These are phyloP conservation scores for Serpula lacrymans DNA, from an alignment of 768 basidiomycete species.

Conservation along the genomic window DNA sequence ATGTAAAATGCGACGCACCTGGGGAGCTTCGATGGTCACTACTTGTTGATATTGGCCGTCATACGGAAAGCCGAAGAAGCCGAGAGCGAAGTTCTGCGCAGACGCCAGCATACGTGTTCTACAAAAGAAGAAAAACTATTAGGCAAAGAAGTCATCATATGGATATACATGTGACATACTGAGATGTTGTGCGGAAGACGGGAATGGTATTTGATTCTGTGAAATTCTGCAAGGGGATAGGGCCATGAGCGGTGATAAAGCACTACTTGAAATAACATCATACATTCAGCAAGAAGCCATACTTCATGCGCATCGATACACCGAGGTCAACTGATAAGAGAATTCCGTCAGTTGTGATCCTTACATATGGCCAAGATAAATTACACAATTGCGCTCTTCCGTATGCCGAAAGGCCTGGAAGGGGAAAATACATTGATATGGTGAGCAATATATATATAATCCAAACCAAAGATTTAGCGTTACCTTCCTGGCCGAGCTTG, in stretches of 20 bases:
- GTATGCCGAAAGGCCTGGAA: slow-evolving; percentile 71
- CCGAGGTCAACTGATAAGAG: slow-evolving; percentile 33
- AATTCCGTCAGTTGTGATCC: not conserved
- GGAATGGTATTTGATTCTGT: slow-evolving; percentile 37
- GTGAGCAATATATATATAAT: not conserved
- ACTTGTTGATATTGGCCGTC: slow-evolving; percentile 43
- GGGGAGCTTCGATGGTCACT: slow-evolving; percentile 36
- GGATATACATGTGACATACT: slow-evolving; percentile 22
- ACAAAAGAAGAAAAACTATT: not conserved
- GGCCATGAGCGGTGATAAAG: slow-evolving; percentile 24
- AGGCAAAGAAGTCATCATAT: not conserved
- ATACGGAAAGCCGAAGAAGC: slow-evolving; percentile 48
- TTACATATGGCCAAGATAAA: slow-evolving; percentile 18
- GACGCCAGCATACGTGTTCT: slow-evolving; percentile 51
- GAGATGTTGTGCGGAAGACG: slow-evolving; percentile 52
- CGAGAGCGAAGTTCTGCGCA: slow-evolving; percentile 49
- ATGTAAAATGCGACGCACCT: slow-evolving; percentile 22
- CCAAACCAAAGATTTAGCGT: slow-evolving; percentile 5
- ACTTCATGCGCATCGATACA: slow-evolving; percentile 40
- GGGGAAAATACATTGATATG: not conserved
- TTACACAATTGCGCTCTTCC: slow-evolving; percentile 77
- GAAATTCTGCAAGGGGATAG: slow-evolving; percentile 27
- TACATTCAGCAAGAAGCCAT: slow-evolving; percentile 39
- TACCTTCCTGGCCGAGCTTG: slow-evolving; percentile 79
- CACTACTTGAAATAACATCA: not conserved